Evolutionary conservation across 108 stramenopile species (phyloP).

Genomic region (Parietichytrium sp.): DNA sequence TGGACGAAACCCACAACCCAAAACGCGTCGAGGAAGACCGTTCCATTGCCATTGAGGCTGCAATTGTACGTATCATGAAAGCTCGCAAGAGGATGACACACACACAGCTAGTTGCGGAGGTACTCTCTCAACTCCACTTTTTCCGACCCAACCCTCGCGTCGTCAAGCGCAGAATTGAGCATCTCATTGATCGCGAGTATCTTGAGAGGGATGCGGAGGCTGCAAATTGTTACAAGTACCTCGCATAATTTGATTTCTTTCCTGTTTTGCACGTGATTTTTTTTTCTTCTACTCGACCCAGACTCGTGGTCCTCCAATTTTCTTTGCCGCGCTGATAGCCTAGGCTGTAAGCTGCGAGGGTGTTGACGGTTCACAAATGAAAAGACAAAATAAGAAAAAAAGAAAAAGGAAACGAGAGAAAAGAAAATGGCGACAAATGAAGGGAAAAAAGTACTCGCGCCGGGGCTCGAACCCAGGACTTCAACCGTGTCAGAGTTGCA

Average conservation of each 20-base stretch:
- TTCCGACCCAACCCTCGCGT: slow-evolving; percentile 95
- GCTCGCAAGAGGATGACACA: slow-evolving; percentile 94
- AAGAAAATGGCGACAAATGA: too few relatives aligned
- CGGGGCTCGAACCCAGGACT: too few relatives aligned
- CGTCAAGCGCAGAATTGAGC: slow-evolving; percentile 86
- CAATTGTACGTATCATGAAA: slow-evolving; percentile 99
- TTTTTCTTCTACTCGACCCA: too few relatives aligned
- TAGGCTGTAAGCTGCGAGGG: too few relatives aligned
- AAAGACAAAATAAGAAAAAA: too few relatives aligned
- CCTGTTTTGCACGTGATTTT: too few relatives aligned
- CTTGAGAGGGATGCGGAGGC: slow-evolving; percentile 80
- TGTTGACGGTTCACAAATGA: too few relatives aligned
- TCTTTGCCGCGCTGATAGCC: too few relatives aligned
- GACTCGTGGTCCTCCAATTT: too few relatives aligned
- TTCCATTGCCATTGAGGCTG: slow-evolving; percentile 93
- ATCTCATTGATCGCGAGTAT: slow-evolving; percentile 90
- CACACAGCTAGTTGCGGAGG: slow-evolving; percentile 92
- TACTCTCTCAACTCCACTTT: slow-evolving; percentile 88
- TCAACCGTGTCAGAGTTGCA: too few relatives aligned
- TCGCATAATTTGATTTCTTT: slow-evolving; percentile 39
- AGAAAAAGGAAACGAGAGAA: too few relatives aligned
- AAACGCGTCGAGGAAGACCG: slow-evolving; percentile 97
- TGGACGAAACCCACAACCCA: slow-evolving; percentile 91
- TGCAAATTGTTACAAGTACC: slow-evolving; percentile 68
- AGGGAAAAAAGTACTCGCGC: too few relatives aligned